These are phyloP conservation scores for Polyporus tsugae DNA, from an alignment of 1,284 basidiomycete species.

Conservation along the genomic window DNA sequence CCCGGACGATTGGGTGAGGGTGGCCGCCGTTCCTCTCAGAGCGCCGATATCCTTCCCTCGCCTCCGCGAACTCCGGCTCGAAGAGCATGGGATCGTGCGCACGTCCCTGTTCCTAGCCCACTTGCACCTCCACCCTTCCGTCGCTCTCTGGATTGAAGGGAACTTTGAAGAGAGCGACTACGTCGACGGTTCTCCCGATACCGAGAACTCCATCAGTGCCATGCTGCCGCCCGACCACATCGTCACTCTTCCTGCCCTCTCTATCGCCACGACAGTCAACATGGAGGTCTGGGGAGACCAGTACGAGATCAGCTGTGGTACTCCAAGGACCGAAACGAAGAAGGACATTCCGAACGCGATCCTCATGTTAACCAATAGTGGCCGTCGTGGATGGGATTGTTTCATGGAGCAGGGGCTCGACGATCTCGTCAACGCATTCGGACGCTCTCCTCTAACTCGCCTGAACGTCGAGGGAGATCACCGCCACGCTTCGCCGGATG, in stretches of 20 bases:
- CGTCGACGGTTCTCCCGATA: neutral
- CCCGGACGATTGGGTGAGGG: neutral
- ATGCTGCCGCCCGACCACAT: neutral
- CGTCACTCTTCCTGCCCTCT: neutral
- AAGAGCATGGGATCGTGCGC: neutral
- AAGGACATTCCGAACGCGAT: neutral
- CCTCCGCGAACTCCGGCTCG: neutral
- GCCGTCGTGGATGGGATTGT: neutral
- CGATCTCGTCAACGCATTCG: neutral
- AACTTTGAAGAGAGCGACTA: neutral
- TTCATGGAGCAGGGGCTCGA: slow-evolving; percentile 1
- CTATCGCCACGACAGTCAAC: neutral
- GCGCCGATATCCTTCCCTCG: neutral
- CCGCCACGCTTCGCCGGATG: neutral
- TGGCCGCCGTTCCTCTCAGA: neutral
- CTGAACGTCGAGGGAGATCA: neutral
- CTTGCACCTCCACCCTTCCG: neutral
- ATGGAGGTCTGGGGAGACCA: neutral
- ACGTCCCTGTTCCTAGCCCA: neutral
- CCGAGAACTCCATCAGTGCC: neutral
- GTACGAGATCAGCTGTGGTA: neutral
- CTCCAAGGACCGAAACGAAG: neutral
- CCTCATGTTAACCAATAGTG: neutral
- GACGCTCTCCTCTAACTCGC: neutral
- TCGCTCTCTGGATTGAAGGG: neutral